Percentiles rank a stretch among this genome's conserved stretches.
phyloP scores from a whole-genome alignment of 148 eudicot species.

The Arbutus unedo region DNA sequence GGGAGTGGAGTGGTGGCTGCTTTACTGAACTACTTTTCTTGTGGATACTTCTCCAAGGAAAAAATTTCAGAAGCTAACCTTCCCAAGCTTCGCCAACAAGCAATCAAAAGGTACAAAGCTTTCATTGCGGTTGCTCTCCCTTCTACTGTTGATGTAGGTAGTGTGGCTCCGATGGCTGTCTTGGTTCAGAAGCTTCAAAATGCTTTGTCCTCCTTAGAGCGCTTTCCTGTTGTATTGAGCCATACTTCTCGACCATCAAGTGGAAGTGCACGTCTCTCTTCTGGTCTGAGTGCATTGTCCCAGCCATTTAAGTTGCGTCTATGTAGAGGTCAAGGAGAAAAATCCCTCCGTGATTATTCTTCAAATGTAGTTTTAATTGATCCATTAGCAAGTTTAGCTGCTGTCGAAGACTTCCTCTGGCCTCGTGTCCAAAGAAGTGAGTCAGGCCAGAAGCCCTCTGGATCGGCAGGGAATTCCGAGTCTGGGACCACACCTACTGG shows the following conservation, averaged over 20 bases:
- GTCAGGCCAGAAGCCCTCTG: conserved; percentile 66
- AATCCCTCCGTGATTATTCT: conserved; percentile 95
- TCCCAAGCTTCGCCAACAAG: conserved; percentile 86
- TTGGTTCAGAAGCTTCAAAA: conserved; percentile 90
- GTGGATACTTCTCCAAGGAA: conserved; percentile 78
- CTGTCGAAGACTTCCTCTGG: conserved; percentile 97
- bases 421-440: conserved; percentile 87
- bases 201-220: conserved; percentile 88
- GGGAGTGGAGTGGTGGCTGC: conserved; percentile 92
- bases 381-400: conserved; percentile 94
- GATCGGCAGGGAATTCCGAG: conserved; percentile 63
- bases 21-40: conserved; percentile 78
- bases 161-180: conserved; percentile 56
- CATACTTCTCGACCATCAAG: conserved; percentile 78
- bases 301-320: conserved; percentile 94
- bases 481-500: conserved; percentile 56
- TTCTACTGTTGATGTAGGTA: conserved; percentile 40
- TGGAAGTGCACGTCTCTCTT: conserved; percentile 78
- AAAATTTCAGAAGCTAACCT: conserved; percentile 69
- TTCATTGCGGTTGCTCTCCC: conserved; percentile 79
- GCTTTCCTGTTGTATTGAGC: conserved; percentile 90
- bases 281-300: conserved; percentile 80
- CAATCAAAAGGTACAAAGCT: conserved; percentile 71
- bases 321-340: conserved; percentile 88
- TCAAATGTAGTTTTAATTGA: conserved; percentile 91